Percentiles rank a stretch among this genome's conserved stretches.
These are phyloP conservation scores for Inonotus hispidus DNA, from an alignment of 1,284 basidiomycete genomes.

Conservation along the genomic window DNA sequence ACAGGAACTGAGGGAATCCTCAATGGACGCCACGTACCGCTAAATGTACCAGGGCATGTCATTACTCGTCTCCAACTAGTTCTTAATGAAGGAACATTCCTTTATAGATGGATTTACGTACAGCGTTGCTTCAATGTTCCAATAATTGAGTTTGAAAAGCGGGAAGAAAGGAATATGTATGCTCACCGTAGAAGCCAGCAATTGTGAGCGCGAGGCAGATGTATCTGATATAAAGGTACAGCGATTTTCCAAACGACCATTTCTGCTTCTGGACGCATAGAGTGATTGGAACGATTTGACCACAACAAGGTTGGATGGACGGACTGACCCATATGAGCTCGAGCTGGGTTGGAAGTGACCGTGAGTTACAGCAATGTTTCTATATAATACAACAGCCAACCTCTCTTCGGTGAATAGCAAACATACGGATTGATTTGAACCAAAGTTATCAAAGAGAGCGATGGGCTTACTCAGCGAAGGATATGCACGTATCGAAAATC, in stretches of 20 bases:
- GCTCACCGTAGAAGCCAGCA: not conserved
- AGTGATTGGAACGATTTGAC: no score
- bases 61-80: not conserved
- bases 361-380: not conserved
- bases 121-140: not conserved
- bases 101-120: not conserved
- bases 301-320: no score
- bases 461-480: not conserved
- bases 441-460: not conserved
- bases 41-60: not conserved
- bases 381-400: not conserved
- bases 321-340: conserved; percentile 1
- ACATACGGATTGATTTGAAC: not conserved
- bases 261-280: not conserved
- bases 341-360: not conserved
- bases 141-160: not conserved
- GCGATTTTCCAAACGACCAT: not conserved
- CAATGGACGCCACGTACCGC: not conserved
- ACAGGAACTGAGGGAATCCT: not conserved
- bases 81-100: not conserved
- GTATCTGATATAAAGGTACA: not conserved
- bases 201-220: not conserved
- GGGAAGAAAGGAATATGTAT: not conserved
- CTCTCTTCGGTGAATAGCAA: not conserved
- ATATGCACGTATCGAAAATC: not conserved